Percentiles rank a stretch among this genome's conserved stretches.
Evolutionary conservation across 208 protist species (phyloP).

Genomic region (Endotrypanum monterogeii): DNA sequence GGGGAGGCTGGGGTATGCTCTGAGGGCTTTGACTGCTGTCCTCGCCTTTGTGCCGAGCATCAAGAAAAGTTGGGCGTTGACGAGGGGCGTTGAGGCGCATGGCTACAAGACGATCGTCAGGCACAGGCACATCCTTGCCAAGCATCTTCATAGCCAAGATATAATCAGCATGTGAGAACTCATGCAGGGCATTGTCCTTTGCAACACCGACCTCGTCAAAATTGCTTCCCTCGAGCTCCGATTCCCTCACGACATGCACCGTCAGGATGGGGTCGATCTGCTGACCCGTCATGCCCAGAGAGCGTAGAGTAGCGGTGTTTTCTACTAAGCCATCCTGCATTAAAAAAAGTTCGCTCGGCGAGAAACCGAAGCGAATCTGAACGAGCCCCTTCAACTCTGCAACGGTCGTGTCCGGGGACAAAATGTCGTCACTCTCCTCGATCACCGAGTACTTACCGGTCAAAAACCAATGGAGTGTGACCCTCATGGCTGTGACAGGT

Average conservation of each 20-base stretch:
- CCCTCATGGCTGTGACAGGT: conserved; percentile 40
- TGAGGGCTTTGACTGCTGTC: background rate
- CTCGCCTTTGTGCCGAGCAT: conserved; percentile 22
- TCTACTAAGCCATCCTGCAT: conserved; percentile 60
- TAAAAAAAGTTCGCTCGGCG: conserved; percentile 54
- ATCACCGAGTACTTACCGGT: conserved; percentile 63
- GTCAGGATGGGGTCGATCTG: conserved; percentile 50
- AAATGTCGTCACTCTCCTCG: conserved; percentile 63
- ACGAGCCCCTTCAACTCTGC: conserved; percentile 83
- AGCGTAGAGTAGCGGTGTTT: conserved; percentile 47
- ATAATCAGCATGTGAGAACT: conserved; percentile 84
- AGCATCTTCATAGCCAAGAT: conserved; percentile 82
- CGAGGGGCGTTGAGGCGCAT: conserved; percentile 64
- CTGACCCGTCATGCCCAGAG: conserved; percentile 45
- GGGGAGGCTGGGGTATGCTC: conserved; percentile 27
- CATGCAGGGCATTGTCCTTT: conserved; percentile 64
- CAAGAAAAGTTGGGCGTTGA: conserved; percentile 63
- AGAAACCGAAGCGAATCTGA: conserved; percentile 84
- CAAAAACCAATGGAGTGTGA: conserved; percentile 71
- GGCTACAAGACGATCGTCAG: conserved; percentile 58
- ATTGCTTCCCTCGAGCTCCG: conserved; percentile 59
- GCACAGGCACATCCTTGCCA: conserved; percentile 63
- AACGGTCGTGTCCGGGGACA: conserved; percentile 69
- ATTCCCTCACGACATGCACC: conserved; percentile 59
- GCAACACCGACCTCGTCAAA: conserved; percentile 49